A percentile compares a stretch with the other conserved stretches of the same genome.
These are phyloP conservation scores for Cyclanthera cordifolia DNA, from an alignment of 306 rosid species.

Conservation along the genomic window DNA sequence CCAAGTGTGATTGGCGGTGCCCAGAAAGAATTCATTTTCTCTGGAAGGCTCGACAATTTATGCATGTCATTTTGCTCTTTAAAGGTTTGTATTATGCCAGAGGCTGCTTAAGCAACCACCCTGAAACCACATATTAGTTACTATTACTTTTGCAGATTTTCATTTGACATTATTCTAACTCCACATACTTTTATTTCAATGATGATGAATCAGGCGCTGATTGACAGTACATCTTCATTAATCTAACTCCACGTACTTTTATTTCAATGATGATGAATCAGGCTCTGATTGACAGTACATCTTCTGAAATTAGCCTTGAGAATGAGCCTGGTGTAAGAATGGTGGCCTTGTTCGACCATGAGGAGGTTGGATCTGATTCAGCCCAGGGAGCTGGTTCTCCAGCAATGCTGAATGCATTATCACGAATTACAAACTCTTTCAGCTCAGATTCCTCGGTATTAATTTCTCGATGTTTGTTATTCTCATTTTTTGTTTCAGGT, in stretches of 20 bases:
- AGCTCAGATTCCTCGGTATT: slow-evolving; percentile 43
- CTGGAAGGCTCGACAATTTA: slow-evolving; percentile 88
- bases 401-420: slow-evolving; percentile 43
- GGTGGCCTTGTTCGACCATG: slow-evolving; percentile 86
- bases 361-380: slow-evolving; percentile 65
- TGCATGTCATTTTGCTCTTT: slow-evolving; percentile 81
- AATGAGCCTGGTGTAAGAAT: slow-evolving; percentile 60
- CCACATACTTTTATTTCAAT: no score
- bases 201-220: no score
- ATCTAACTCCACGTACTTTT: not conserved
- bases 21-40: slow-evolving; percentile 52
- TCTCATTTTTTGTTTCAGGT: no score
- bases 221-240: no score
- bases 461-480: no score
- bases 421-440: slow-evolving; percentile 55
- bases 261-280: slow-evolving; percentile 25
- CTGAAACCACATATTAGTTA: no score
- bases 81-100: slow-evolving; percentile 33
- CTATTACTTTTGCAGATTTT: no score
- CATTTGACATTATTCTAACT: no score
- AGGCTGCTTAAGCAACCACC: no score
- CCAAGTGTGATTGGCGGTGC: slow-evolving; percentile 67
- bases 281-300: slow-evolving; percentile 62
- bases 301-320: slow-evolving; percentile 54
- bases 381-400: slow-evolving; percentile 91